These are phyloP conservation scores for Penicillium macrosclerotiorum DNA, from an alignment of 495 filamentous ascomycete species.

Conservation along the genomic window DNA sequence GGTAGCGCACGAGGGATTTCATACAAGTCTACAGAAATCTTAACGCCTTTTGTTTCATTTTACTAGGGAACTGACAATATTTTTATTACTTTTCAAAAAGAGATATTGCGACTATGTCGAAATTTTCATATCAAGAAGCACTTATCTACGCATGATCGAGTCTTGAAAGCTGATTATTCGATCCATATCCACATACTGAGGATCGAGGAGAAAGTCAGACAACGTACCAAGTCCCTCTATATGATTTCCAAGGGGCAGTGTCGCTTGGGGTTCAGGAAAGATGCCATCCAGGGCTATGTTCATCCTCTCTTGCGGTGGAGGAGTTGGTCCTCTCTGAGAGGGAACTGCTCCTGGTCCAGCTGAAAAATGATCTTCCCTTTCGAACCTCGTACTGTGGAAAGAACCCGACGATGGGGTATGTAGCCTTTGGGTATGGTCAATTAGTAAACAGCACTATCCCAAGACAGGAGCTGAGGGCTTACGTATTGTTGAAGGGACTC, in stretches of 20 bases:
- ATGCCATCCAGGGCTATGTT: neutral
- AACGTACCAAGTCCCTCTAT: neutral
- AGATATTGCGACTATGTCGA: no score
- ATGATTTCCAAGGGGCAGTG: neutral
- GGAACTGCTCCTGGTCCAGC: neutral
- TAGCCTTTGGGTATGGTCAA: no score
- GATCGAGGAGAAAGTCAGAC: neutral
- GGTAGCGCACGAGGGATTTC: neutral
- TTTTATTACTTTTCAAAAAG: no score
- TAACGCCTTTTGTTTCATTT: no score
- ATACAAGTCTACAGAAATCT: no score
- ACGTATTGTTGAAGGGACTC: neutral
- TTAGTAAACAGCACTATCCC: no score
- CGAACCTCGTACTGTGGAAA: neutral
- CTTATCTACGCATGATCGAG: neutral
- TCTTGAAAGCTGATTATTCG: slow-evolving; percentile 5
- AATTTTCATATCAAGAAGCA: neutral
- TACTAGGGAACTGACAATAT: no score
- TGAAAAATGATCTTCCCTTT: neutral
- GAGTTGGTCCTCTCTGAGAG: no score
- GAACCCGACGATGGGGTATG: neutral
- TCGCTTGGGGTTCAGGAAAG: neutral
- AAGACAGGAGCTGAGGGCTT: neutral
- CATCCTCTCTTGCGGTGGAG: neutral
- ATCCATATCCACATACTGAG: slow-evolving; percentile 2